Evolutionary conservation across 345 rosid genomes (phyloP), one percentile per base, ranked within the genome.

Genomic region (Conringia planisiliqua): DNA sequence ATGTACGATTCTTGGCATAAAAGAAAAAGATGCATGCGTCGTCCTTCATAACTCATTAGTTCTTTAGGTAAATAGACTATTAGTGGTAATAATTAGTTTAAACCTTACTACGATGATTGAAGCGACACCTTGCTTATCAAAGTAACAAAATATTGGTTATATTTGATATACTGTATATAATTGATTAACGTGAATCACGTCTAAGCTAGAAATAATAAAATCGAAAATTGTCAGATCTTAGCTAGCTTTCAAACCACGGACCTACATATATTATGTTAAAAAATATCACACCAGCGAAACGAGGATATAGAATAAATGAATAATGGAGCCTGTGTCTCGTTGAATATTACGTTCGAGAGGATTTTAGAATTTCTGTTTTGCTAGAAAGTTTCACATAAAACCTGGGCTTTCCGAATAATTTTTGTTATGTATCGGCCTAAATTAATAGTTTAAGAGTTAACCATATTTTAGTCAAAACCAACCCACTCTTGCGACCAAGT

Each of bases 101-200:
- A 62, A 72, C 33, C 24, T 42, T 52, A 55, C 64, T 10, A 10
- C 46, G 29, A 33, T 64, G 47, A 73, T 73, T 64, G 38, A 24
- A n/a, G 10, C 24, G 55, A 52, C 70, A 40, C 17, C 47, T 13
- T 30, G 16, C 27, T 30, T 42, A 33, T 55, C 62, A 54, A 47
- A 73, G 63, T 40, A 20, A 30, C 10, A 35, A 27, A 64, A 6
- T 10, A 40, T 72, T 14, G 7, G 24, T 51, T 51, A 72, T 12
- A 10, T 61, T 68, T 50, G 5, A 4, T 17, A 20, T 73, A 16
- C n/a, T n/a, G n/a, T n/a, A n/a, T 4, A n/a, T 43, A 55, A 73
- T 32, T 44, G 13, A 55, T 14, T 56, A 57, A 63, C 71, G 71
- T 64, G 77, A 32, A 65, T 33, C 77, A 65, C 58, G 71, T 32